phyloP scores from a whole-genome alignment of 768 basidiomycete genomes.

The Leccinum pellstonianum region DNA sequence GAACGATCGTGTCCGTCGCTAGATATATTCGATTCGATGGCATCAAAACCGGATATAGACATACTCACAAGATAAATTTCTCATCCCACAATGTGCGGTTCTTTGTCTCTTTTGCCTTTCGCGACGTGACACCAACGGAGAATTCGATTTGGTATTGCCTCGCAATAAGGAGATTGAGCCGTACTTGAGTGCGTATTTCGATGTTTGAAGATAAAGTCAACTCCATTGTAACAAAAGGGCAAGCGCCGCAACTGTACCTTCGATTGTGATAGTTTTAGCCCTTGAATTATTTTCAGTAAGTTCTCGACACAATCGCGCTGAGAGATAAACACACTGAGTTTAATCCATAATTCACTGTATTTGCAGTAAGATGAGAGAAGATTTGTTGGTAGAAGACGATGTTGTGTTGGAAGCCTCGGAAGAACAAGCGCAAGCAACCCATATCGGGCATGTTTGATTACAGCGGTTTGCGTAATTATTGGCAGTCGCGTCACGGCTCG shows the following conservation, averaged over 20 bases:
- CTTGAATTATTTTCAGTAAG: neutral
- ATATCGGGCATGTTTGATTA: too few relatives aligned
- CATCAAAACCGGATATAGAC: neutral
- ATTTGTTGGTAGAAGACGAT: too few relatives aligned
- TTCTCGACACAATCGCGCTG: too few relatives aligned
- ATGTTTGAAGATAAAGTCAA: neutral
- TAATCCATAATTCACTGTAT: too few relatives aligned
- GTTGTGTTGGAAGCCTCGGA: too few relatives aligned
- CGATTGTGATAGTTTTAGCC: neutral
- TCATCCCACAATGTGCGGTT: neutral
- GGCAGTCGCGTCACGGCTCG: too few relatives aligned
- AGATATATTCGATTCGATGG: neutral
- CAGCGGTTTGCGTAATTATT: too few relatives aligned
- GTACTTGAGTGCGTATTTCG: neutral
- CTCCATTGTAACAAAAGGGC: neutral
- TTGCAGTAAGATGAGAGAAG: too few relatives aligned
- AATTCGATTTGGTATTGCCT: neutral
- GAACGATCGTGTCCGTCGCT: constrained; percentile 1
- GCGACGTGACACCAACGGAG: neutral
- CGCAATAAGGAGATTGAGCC: neutral
- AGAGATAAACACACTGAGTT: too few relatives aligned
- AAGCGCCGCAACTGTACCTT: neutral
- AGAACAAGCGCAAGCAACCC: too few relatives aligned
- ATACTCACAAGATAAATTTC: neutral
- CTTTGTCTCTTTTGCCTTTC: neutral